A percentile compares a stretch with the other conserved stretches of the same genome.
phyloP scores from a whole-genome alignment of 176 grass and related monocot genomes.

The Poa annua region DNA sequence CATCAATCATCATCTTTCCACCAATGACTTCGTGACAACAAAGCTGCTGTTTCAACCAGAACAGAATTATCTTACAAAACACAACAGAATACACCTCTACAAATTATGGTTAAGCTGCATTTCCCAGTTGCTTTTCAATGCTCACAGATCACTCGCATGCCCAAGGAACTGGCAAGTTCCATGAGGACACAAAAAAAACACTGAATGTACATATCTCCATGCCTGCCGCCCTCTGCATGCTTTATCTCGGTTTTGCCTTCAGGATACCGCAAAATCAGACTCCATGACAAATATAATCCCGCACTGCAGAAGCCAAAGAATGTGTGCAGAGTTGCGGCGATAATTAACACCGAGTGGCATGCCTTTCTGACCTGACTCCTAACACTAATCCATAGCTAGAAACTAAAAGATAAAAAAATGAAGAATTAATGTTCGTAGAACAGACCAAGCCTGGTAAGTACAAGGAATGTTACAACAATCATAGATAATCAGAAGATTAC shows the following conservation, averaged over 20 bases:
- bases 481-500: neutral
- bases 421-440: neutral
- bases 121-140: neutral
- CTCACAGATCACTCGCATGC: neutral
- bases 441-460: neutral
- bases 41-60: neutral
- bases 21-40: neutral
- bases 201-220: neutral
- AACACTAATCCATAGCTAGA: constrained; percentile 8
- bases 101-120: neutral
- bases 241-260: neutral
- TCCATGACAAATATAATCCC: neutral
- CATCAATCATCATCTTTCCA: neutral
- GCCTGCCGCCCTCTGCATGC: neutral
- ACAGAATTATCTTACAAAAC: neutral
- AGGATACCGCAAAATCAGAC: neutral
- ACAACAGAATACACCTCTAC: neutral
- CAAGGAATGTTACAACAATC: constrained; percentile 15
- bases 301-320: neutral
- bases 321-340: neutral
- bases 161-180: neutral
- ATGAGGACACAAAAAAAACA: neutral
- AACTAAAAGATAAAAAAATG: neutral
- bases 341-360: neutral
- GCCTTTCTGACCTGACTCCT: neutral